Base-by-base conservation (phyloP, 139 green algal genomes). In the Coelastrella sp. region DNA sequence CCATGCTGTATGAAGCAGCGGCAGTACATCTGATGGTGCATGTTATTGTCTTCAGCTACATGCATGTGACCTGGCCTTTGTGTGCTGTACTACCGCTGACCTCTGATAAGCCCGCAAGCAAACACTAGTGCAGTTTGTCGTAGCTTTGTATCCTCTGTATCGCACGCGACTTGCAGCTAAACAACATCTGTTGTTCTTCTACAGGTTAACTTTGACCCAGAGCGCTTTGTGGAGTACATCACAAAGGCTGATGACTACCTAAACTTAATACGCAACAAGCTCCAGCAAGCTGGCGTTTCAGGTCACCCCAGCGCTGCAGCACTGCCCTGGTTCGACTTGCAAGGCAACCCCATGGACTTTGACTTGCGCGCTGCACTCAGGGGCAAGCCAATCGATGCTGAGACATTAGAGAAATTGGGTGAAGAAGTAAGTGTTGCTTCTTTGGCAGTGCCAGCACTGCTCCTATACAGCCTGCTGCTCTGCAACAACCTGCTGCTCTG, bases 151-250 rank as follows among this genome's bases (percentile, higher is more conserved):
- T 47, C 32, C 32, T 1, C 32, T 47, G 32, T 47, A 47, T 47
- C 1, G 32, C 32, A 47, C 32, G 32, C 32, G 32, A 47, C 32
- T 47, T 47, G 32, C 32, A 47, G 32, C 32, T 47, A 47, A 47
- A 47, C 32, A 47, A 47, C 32, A 2, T 0, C 32, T 47, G 32
- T 47, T 78, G 19, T 5, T 7, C 73, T 78, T 32, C 16, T n/a
- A 58, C 76, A 90, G 87, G 87, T 97, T 83, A 97, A 96, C 94
- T 96, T 96, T 83, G 91, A 94, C 71, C 61, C 89, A 19, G 82
- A 89, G 60, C 89, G 89, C 58, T 89, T 92, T 77, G 68, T 68
- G 8, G 74, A 86, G 32, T 92, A 87, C 82, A 78, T 71, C 82
- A 80, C 47, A 20, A 56, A 65, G 19, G 81, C 74, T 17, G 82